Conservation (phyloP, 2,329 filamentous ascomycete genomes). For the Phoma sp. region DNA sequence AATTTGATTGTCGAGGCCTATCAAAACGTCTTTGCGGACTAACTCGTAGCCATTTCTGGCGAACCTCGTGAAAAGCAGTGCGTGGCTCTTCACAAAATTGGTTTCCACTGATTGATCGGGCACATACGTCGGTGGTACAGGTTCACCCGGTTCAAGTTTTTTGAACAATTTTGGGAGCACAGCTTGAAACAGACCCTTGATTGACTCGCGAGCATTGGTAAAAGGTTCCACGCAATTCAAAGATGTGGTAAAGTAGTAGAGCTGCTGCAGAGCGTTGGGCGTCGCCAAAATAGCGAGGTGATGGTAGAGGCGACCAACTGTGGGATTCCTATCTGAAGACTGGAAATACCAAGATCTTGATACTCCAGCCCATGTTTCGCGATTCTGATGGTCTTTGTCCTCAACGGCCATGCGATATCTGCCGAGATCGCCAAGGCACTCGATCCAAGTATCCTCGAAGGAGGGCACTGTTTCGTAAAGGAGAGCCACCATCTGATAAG, state of each 20-base stretch:
- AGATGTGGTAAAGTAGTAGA: slow-evolving; percentile 75
- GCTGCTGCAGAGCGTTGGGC: slow-evolving; percentile 71
- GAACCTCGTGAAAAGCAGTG: slow-evolving; percentile 65
- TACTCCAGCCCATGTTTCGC: too few species aligned
- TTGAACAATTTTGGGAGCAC: too few species aligned
- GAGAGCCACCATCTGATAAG: slow-evolving; percentile 88
- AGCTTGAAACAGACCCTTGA: too few species aligned
- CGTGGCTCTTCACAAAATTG: slow-evolving; percentile 68
- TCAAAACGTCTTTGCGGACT: slow-evolving; percentile 58
- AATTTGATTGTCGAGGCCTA: slow-evolving; percentile 64
- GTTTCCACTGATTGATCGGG: too few species aligned
- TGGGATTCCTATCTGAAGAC: slow-evolving; percentile 77
- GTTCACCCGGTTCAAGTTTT: too few species aligned
- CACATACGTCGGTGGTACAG: too few species aligned
- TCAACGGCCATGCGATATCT: slow-evolving; percentile 93
- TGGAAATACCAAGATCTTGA: slow-evolving; percentile 80
- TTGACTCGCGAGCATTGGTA: slow-evolving; percentile 66
- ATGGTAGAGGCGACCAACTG: slow-evolving; percentile 81
- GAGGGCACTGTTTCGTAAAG: slow-evolving; percentile 82
- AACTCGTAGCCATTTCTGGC: slow-evolving; percentile 54
- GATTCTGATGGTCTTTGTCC: too few species aligned
- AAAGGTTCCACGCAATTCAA: slow-evolving; percentile 73
- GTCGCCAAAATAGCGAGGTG: slow-evolving; percentile 81
- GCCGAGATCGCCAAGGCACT: slow-evolving; percentile 85
- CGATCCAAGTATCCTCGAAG: slow-evolving; percentile 91